phyloP scores from a whole-genome alignment of 192 early-diverging fungal species.

The Glomus cerebriforme region DNA sequence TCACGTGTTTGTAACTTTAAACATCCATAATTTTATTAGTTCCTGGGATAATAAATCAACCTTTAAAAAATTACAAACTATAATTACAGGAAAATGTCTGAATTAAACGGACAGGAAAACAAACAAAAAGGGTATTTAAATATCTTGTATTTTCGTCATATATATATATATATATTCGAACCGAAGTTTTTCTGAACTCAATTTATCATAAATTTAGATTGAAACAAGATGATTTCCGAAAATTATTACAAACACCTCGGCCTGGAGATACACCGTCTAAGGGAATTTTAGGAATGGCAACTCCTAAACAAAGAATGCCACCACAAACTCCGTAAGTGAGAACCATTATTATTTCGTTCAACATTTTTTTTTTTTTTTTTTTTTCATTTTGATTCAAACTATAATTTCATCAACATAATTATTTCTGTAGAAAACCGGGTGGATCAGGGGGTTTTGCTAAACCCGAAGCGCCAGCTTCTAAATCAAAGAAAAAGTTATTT shows the following conservation, averaged over 20 bases:
- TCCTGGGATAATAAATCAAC: too few species aligned
- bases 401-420: background rate
- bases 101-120: background rate
- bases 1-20: too few species aligned
- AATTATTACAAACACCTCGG: slow-evolving; percentile 73
- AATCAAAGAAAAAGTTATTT: slow-evolving; percentile 23
- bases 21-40: too few species aligned
- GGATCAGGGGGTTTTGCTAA: background rate
- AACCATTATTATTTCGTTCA: slow-evolving; percentile 46
- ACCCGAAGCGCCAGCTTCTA: slow-evolving; percentile 12
- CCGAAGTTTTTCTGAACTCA: background rate
- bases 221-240: slow-evolving; percentile 81
- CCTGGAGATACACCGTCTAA: slow-evolving; percentile 36
- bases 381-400: background rate
- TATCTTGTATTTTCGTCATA: background rate
- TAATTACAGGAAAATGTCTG: slow-evolving; percentile 1
- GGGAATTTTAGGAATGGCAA: slow-evolving; percentile 35
- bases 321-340: slow-evolving; percentile 44
- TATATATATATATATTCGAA: too few species aligned
- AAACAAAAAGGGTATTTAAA: slow-evolving; percentile 10
- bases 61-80: too few species aligned
- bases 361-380: slow-evolving; percentile 31
- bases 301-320: slow-evolving; percentile 31
- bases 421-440: background rate
- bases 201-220: slow-evolving; percentile 41